Conservation (phyloP, 2,329 filamentous ascomycete species). For the Colletotrichum sp. region DNA sequence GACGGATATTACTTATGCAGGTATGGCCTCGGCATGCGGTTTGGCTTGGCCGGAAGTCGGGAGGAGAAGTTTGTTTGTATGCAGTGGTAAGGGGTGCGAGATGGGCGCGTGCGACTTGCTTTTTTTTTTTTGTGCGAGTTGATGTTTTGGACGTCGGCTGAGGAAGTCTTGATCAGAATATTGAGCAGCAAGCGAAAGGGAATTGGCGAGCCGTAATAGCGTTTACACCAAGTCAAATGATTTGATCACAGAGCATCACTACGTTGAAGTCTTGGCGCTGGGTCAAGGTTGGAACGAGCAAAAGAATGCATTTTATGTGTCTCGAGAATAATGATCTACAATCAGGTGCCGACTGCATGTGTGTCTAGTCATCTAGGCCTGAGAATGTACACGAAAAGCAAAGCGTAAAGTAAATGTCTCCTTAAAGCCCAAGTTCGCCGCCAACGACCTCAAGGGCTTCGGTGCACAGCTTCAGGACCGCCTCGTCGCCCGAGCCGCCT, state of each 20-base stretch:
- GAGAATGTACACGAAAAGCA: neutral
- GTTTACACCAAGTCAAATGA: neutral
- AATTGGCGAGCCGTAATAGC: neutral
- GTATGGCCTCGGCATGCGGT: neutral
- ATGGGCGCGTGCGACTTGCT: neutral
- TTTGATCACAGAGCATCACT: neutral
- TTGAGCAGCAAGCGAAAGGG: neutral
- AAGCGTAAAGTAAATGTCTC: neutral
- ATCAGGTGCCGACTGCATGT: neutral
- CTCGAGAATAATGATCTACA: neutral
- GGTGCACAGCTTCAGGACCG: slow-evolving; percentile 61
- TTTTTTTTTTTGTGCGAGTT: neutral
- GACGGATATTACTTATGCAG: neutral
- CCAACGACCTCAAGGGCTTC: slow-evolving; percentile 68
- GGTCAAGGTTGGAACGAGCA: neutral
- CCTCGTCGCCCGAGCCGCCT: slow-evolving; percentile 61
- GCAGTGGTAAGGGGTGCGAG: neutral
- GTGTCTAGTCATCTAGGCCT: neutral
- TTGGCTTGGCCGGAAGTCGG: neutral
- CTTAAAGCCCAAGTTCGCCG: slow-evolving; percentile 51
- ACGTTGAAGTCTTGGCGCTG: neutral
- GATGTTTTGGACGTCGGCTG: neutral
- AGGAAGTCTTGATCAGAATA: neutral
- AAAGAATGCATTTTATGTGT: neutral
- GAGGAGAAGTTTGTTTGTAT: neutral